phyloP scores from a whole-genome alignment of 2,329 filamentous ascomycete species.

The Thielaviopsis euricoi region DNA sequence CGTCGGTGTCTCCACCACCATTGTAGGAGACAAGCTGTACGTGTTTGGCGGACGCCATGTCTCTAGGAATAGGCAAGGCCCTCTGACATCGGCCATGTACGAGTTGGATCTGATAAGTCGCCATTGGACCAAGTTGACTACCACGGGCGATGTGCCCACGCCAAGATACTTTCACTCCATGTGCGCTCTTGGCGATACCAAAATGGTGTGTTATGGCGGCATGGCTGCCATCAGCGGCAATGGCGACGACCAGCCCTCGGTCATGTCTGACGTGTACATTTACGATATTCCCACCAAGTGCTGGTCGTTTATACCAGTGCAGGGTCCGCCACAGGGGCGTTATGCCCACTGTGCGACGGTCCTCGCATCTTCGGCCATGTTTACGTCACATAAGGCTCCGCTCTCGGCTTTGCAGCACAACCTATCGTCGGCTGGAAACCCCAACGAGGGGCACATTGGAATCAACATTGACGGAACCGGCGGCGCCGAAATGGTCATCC shows the following conservation, averaged over 20 bases:
- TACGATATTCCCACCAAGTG: constrained; percentile 69
- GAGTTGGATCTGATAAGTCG: constrained; percentile 80
- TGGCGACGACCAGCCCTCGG: constrained; percentile 57
- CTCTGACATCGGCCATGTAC: constrained; percentile 79
- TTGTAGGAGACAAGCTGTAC: constrained; percentile 88
- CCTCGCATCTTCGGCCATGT: constrained; percentile 70
- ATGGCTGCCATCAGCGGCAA: constrained; percentile 52
- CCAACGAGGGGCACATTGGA: constrained; percentile 76
- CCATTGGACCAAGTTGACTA: constrained; percentile 85
- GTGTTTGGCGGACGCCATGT: constrained; percentile 87
- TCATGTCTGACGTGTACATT: constrained; percentile 97
- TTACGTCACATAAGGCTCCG: constrained; percentile 70
- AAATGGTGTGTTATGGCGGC: constrained; percentile 92
- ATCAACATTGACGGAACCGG: constrained; percentile 80
- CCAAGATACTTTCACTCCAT: constrained; percentile 96
- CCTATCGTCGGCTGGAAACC: constrained; percentile 53
- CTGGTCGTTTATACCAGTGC: constrained; percentile 72
- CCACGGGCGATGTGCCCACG: constrained; percentile 69
- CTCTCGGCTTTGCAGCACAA: constrained; percentile 83
- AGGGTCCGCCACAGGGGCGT: constrained; percentile 75
- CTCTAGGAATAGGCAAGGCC: constrained; percentile 62
- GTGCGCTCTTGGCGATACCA: constrained; percentile 83
- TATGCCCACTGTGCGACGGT: constrained; percentile 96
- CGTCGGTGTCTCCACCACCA: constrained; percentile 88
- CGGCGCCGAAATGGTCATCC: constrained; percentile 91